phyloP scores from a whole-genome alignment of 768 basidiomycete genomes.

The Coprinellus micaceus region DNA sequence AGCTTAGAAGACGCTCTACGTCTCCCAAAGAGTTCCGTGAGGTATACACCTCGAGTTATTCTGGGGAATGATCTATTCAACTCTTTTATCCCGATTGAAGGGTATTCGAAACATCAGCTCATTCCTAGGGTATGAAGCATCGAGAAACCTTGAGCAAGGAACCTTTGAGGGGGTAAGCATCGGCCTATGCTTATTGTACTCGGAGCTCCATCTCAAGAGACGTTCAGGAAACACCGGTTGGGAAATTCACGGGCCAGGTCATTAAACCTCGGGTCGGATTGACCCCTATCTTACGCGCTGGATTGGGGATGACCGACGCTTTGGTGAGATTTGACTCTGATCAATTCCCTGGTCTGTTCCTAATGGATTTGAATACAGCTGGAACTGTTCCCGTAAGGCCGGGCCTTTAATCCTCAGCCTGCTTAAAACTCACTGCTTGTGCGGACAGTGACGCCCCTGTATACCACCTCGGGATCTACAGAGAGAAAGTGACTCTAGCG shows the following conservation, averaged over 20 bases:
- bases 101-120: conserved; percentile 72
- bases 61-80: neutral
- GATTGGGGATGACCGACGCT: conserved; percentile 90
- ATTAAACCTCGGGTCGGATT: conserved; percentile 81
- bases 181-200: neutral
- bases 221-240: conserved; percentile 74
- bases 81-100: conserved; percentile 31
- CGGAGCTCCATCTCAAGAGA: conserved; percentile 5
- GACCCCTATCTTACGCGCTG: conserved; percentile 89
- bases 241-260: conserved; percentile 67
- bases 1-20: conserved; percentile 59
- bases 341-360: neutral
- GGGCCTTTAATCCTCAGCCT: too few relatives aligned
- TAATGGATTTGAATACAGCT: conserved; percentile 36
- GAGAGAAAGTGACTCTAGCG: conserved; percentile 83
- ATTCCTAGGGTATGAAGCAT: conserved; percentile 82
- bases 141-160: conserved; percentile 59
- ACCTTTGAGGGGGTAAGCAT: conserved; percentile 59
- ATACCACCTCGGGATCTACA: conserved; percentile 86
- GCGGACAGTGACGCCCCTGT: conserved; percentile 76
- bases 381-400: conserved; percentile 79
- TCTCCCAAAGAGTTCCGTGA: conserved; percentile 75
- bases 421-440: too few relatives aligned
- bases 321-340: conserved; percentile 37
- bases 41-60: conserved; percentile 32